phyloP scores from a whole-genome alignment of 2,329 filamentous ascomycete genomes.

The Cordyceps sp. region DNA sequence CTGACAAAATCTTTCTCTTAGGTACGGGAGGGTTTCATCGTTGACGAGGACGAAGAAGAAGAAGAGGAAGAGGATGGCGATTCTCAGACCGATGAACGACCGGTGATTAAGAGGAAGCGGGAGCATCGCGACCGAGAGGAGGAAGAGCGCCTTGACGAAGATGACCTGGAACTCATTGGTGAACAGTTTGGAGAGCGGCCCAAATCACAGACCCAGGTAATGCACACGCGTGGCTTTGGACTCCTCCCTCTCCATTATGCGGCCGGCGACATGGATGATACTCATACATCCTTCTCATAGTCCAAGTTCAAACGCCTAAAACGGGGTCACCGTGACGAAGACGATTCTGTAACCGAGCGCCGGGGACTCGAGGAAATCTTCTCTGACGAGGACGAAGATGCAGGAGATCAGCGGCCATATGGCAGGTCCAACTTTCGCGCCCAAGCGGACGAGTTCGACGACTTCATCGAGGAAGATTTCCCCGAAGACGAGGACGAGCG shows the following conservation, averaged over 20 bases:
- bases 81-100: slow-evolving; percentile 32
- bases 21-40: slow-evolving; percentile 91
- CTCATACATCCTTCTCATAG: slow-evolving; percentile 24
- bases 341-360: slow-evolving; percentile 43
- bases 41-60: slow-evolving; percentile 32
- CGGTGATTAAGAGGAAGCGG: slow-evolving; percentile 54
- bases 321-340: slow-evolving; percentile 67
- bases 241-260: too few relatives aligned
- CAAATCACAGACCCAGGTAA: slow-evolving; percentile 53
- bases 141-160: slow-evolving; percentile 83
- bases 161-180: slow-evolving; percentile 89
- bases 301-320: slow-evolving; percentile 94
- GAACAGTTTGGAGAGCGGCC: slow-evolving; percentile 52
- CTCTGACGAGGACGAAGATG: slow-evolving; percentile 79
- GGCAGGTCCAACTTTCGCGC: slow-evolving; percentile 37
- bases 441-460: slow-evolving; percentile 67
- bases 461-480: slow-evolving; percentile 95
- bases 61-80: slow-evolving; percentile 74
- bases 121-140: slow-evolving; percentile 61
- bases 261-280: not conserved
- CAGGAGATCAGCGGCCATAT: slow-evolving; percentile 35
- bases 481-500: slow-evolving; percentile 72
- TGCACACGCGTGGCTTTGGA: not conserved
- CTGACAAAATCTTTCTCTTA: slow-evolving; percentile 17
- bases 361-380: slow-evolving; percentile 85